Base-by-base conservation (phyloP, 257 asterid genomes). In the Prunella vulgaris region DNA sequence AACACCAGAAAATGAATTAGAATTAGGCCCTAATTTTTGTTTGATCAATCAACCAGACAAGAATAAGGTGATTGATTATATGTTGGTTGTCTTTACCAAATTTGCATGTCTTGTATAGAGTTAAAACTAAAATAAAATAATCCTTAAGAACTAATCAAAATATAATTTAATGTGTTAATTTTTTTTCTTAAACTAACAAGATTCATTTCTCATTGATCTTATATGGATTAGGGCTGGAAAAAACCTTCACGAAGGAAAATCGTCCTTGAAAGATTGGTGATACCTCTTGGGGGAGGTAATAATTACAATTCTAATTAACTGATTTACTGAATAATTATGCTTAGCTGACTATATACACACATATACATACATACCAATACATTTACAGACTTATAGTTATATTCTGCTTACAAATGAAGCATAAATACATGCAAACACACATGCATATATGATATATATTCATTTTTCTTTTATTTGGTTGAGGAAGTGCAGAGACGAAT, bases 201-300 rank as follows among this genome's bases (percentile, higher is more conserved):
- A 6, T 46, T 27, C 2, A 1, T 30, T 17, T 30, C 1, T 51
- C 7, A 8, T 49, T 37, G 20, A n/a, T 33, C 5, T 18, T 8
- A 0, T 21, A 14, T 12, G 38, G 20, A 56, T 48, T 32, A 82
- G 84, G 80, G 42, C 8, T 63, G 64, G 14, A 61, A 49, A 51
- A 60, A 61, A 56, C 9, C 53, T 14, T 59, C 66, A 73, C 71
- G 20, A 38, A 54, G 46, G 74, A 63, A 73, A 9, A 12, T 56
- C 28, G 17, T 71, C 64, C 76, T 78, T 60, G 81, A 68, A 56
- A 78, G 68, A 72, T 60, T 63, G 60, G 18, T 52, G 64, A 54
- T 27, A 32, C 60, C 66, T 12, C 17, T 35, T 42, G 15, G 57
- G 7, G 60, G 21, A 72, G 83, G 83, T n/a, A n/a, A n/a, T 81